A percentile compares a stretch with the other conserved stretches of the same genome.
These are phyloP conservation scores for Moniliella sp. DNA, from an alignment of 1,284 basidiomycete species.

Conservation along the genomic window DNA sequence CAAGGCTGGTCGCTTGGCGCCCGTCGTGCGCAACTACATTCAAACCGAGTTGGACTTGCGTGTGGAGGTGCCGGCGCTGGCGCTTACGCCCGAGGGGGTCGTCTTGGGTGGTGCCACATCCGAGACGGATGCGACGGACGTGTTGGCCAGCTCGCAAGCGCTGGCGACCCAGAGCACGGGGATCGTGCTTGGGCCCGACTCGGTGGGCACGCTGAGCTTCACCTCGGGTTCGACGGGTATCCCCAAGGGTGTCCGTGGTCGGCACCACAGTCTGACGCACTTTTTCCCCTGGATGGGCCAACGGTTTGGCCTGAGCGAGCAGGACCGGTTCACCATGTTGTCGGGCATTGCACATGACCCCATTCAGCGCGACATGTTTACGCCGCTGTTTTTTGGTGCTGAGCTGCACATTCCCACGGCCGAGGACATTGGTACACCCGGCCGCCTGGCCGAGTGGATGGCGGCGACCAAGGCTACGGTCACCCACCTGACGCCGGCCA, in stretches of 20 bases:
- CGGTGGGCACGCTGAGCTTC: slow-evolving; percentile 79
- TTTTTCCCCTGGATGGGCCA: slow-evolving; percentile 99
- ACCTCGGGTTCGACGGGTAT: slow-evolving; percentile 94
- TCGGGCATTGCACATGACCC: slow-evolving; percentile 98
- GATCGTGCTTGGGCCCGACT: slow-evolving; percentile 74
- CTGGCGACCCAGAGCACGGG: slow-evolving; percentile 42
- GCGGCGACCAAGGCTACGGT: slow-evolving; percentile 54
- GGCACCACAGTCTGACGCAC: slow-evolving; percentile 88
- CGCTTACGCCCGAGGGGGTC: slow-evolving; percentile 43
- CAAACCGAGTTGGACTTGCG: slow-evolving; percentile 56
- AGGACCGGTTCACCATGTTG: slow-evolving; percentile 87
- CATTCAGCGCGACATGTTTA: slow-evolving; percentile 97
- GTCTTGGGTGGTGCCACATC: slow-evolving; percentile 46
- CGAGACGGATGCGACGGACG: slow-evolving; percentile 28
- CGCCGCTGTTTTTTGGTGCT: slow-evolving; percentile 89
- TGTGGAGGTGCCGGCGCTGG: slow-evolving; percentile 76
- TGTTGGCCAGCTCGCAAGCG: slow-evolving; percentile 40
- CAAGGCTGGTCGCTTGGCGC: slow-evolving; percentile 62
- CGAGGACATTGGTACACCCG: slow-evolving; percentile 91
- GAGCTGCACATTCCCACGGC: slow-evolving; percentile 84
- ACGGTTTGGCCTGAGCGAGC: slow-evolving; percentile 53
- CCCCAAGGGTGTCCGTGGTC: slow-evolving; percentile 83
- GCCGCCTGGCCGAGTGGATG: slow-evolving; percentile 96
- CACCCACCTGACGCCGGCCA: slow-evolving; percentile 78
- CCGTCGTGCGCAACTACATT: slow-evolving; percentile 67